Percentiles rank a stretch among this genome's conserved stretches.
Evolutionary conservation across 2,329 filamentous ascomycete genomes (phyloP).

Genomic region (Penicillium aurantiogriseum): DNA sequence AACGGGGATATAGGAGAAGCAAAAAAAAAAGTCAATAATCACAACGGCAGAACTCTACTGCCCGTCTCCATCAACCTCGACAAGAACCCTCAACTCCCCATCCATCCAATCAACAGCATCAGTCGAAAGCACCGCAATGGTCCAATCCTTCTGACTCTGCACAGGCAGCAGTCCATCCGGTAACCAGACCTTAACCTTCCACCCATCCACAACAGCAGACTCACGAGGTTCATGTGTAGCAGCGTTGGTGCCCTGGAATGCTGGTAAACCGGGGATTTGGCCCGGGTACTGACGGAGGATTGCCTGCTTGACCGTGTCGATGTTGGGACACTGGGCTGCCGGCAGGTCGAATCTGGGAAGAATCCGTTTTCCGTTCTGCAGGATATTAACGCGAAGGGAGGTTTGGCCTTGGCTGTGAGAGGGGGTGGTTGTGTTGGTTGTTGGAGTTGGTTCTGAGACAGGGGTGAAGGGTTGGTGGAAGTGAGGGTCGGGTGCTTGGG

Average conservation of each 20-base stretch:
- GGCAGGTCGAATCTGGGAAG: slow-evolving; percentile 39
- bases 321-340: slow-evolving; percentile 36
- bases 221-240: slow-evolving; percentile 19
- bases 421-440: slow-evolving; percentile 4
- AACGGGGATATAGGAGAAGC: neutral
- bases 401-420: slow-evolving; percentile 21
- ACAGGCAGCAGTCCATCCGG: slow-evolving; percentile 43
- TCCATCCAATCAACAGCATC: slow-evolving; percentile 50
- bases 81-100: slow-evolving; percentile 43
- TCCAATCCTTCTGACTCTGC: slow-evolving; percentile 45
- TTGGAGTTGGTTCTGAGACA: slow-evolving; percentile 2
- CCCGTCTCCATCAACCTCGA: slow-evolving; percentile 33
- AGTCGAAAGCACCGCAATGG: slow-evolving; percentile 43
- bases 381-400: slow-evolving; percentile 39
- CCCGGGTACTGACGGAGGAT: slow-evolving; percentile 33
- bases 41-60: slow-evolving; percentile 4
- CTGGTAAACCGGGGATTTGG: slow-evolving; percentile 29
- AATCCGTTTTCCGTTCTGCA: slow-evolving; percentile 42
- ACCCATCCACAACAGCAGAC: slow-evolving; percentile 21
- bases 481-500: slow-evolving; percentile 11
- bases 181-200: slow-evolving; percentile 43
- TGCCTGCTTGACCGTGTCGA: slow-evolving; percentile 33
- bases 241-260: slow-evolving; percentile 10
- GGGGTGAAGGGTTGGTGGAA: slow-evolving; percentile 21
- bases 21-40: neutral